A percentile compares a stretch with the other conserved stretches of the same genome.
These are phyloP conservation scores for Phytophthora fragariaefolia DNA, from an alignment of 352 stramenopile genomes.

Conservation along the genomic window DNA sequence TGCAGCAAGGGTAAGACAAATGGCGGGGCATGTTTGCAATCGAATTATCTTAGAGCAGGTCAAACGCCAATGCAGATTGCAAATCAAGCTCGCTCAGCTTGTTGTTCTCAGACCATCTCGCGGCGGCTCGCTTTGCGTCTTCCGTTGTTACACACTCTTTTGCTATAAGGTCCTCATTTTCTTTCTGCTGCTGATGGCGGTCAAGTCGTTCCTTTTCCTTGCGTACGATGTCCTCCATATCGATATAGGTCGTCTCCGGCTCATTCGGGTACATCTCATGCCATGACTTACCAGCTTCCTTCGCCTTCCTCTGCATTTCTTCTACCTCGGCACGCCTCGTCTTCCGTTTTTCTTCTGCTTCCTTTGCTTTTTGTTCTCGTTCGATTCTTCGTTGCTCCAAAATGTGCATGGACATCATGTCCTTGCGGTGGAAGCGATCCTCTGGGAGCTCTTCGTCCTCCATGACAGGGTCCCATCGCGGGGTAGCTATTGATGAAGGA, in stretches of 20 bases:
- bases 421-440: constrained; percentile 78
- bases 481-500: constrained; percentile 10
- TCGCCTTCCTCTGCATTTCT: constrained; percentile 57
- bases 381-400: constrained; percentile 73
- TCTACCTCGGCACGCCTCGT: constrained; percentile 53
- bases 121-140: constrained; percentile 49
- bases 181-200: constrained; percentile 31
- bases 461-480: constrained; percentile 64
- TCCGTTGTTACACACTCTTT: constrained; percentile 46
- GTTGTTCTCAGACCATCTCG: constrained; percentile 59
- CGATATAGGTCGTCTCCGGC: constrained; percentile 77
- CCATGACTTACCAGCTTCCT: constrained; percentile 73
- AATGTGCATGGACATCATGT: constrained; percentile 91
- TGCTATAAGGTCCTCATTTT: constrained; percentile 13
- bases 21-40: constrained; percentile 3
- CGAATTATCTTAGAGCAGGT: constrained; percentile 50
- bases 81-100: constrained; percentile 44
- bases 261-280: constrained; percentile 83
- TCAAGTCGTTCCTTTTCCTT: constrained; percentile 51
- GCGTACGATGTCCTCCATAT: constrained; percentile 75
- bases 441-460: constrained; percentile 83
- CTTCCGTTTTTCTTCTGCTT: constrained; percentile 60
- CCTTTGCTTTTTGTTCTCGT: constrained; percentile 63
- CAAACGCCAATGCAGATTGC: constrained; percentile 71
- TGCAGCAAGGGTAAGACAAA: too few species aligned